Evolutionary conservation across 139 green algal species (phyloP), one percentile per base, ranked within the genome.

Genomic region (Coccomyxa sp.): DNA sequence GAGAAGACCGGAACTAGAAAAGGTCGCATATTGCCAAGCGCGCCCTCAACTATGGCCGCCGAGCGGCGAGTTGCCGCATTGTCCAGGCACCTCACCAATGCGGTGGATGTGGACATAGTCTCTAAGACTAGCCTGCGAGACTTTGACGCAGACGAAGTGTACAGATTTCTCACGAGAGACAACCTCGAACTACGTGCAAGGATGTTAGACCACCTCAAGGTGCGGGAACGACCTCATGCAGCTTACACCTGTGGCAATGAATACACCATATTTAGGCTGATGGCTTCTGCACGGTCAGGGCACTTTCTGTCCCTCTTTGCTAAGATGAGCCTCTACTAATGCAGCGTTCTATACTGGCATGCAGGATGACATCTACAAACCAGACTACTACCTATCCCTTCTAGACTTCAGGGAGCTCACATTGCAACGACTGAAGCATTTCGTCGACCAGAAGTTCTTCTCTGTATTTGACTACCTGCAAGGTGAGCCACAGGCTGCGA

Each of bases 181-280:
- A 95, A 96, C 75, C 27, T 82, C 0, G 85, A 94, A 44, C 78
- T 97, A 35, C 58, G 93, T 0, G 71, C 82, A 14, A 64, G 41
- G 10, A 91, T 96, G 7, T 89, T 91, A 37, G 88, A 95, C 2
- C 92, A 95, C 80, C 71, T 97, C 22, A 93, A 94, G 88, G 91
- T 89, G 44, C 4, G n/a, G n/a, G n/a, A n/a, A n/a, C n/a, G n/a
- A n/a, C n/a, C n/a, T n/a, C n/a, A n/a, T n/a, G n/a, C n/a, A n/a
- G n/a, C n/a, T n/a, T n/a, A n/a, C 34, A 27, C 39, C 33, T 75
- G 54, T 2, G 31, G 16, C 10, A 69, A 68, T 39, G 39, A n/a
- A n/a, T n/a, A n/a, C n/a, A n/a, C n/a, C n/a, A n/a, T n/a, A n/a
- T n/a, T n/a, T n/a, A n/a, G n/a, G n/a, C n/a, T n/a, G n/a, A n/a